Evolutionary conservation across 768 basidiomycete species (phyloP), one percentile per base, ranked within the genome.

Genomic region (Harrya chromipes): DNA sequence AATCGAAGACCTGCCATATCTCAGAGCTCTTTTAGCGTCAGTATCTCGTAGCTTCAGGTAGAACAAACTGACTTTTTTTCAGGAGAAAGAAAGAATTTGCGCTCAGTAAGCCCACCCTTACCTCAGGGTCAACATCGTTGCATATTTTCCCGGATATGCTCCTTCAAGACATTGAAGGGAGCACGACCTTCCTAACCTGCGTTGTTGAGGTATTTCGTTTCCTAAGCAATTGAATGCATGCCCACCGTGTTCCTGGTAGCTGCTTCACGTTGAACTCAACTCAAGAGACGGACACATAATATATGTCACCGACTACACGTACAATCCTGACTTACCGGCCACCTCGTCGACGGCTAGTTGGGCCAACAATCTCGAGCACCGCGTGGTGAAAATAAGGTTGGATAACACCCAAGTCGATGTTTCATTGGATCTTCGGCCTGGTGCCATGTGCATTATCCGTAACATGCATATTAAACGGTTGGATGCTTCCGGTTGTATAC

Each of bases 271-370:
- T 17, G 66, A 68, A 12, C 53, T 63, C 17, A 66, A 70, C 38
- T 56, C 68, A 16, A 55, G 62, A 26, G 62, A 68, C 23, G 60
- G 62, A 21, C 64, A 73, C 4, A 72, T 68, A 42, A 63, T 86
- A 34, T 82, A 77, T 52, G 78, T 83, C 27, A 86, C 84, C 8
- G 86, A 88, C 62, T 87, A 85, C 58, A 84, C 84, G 2, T 60
- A 67, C 4, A 75, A 83, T 46, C 56, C 72, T 4, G 65, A 75
- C 43, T 66, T 85, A 31, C 58, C 67, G 5, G 52, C 63, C n/a
- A 49, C 61, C 4, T 49, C 58, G 17, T 59, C 55, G 23, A 45
- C 53, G 4, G 65, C 68, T 42, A 58, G 66, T 20, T 79, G 77
- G 74, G 67, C 74, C 3, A 47, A 45, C n/a, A 69, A 71, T n/a